Conservation (phyloP, 2,329 filamentous ascomycete species). For the Colletotrichum scovillei region DNA sequence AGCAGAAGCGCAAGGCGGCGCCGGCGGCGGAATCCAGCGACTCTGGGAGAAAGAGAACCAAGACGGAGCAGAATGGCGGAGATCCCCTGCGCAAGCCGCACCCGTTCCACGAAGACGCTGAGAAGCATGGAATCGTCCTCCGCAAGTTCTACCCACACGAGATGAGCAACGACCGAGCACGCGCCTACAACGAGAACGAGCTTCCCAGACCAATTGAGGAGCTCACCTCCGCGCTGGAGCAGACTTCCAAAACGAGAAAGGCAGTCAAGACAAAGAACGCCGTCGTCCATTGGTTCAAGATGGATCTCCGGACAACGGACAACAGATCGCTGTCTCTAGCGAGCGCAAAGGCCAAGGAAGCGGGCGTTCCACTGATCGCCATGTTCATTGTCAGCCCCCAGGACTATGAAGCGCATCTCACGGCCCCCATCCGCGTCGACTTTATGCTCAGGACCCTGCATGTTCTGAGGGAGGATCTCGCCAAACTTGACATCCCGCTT, state of each 20-base stretch:
- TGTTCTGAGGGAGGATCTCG: constrained; percentile 74
- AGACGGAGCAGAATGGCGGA: constrained; percentile 39
- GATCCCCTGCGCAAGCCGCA: constrained; percentile 58
- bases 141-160: constrained; percentile 86
- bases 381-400: constrained; percentile 86
- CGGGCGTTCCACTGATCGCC: constrained; percentile 78
- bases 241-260: constrained; percentile 67
- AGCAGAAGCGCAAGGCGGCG: constrained; percentile 43
- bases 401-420: constrained; percentile 85
- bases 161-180: constrained; percentile 84
- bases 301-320: constrained; percentile 79
- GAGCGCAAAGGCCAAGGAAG: constrained; percentile 70
- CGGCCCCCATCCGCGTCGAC: constrained; percentile 79
- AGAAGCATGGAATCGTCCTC: constrained; percentile 71
- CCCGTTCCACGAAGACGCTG: constrained; percentile 56
- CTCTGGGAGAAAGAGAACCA: constrained; percentile 45
- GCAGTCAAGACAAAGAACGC: constrained; percentile 66
- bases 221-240: constrained; percentile 69
- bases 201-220: constrained; percentile 80
- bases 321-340: constrained; percentile 79
- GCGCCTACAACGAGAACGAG: constrained; percentile 76
- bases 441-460: constrained; percentile 81
- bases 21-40: constrained; percentile 39
- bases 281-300: constrained; percentile 93
- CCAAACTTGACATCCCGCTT: constrained; percentile 79